A percentile compares a stretch with the other conserved stretches of the same genome.
Evolutionary conservation across 73 alveolate genomes (phyloP).

Genomic region (Tetrahymena thermophila): DNA sequence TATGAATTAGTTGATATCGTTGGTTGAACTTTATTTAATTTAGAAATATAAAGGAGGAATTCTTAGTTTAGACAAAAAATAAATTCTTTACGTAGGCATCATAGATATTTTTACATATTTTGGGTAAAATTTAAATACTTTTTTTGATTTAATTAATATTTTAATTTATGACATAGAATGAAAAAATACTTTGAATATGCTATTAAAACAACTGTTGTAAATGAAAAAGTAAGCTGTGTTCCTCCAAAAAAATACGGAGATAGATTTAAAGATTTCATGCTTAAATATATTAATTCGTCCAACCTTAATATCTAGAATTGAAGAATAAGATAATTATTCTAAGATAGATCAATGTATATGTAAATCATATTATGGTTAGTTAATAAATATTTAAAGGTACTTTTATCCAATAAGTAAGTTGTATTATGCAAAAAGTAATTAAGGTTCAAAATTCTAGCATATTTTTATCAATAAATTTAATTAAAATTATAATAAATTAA

Average conservation of each 20-base stretch:
- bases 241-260: background rate
- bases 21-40: background rate
- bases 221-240: background rate
- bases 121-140: background rate
- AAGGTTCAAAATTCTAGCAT: too few relatives aligned
- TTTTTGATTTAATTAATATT: background rate
- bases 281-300: background rate
- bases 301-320: background rate
- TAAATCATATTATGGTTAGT: too few relatives aligned
- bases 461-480: too few relatives aligned
- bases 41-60: conserved; percentile 70
- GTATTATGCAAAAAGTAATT: too few relatives aligned
- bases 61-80: conserved; percentile 44
- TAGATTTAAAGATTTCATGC: background rate
- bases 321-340: too few relatives aligned
- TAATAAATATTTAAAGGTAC: too few relatives aligned
- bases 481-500: too few relatives aligned
- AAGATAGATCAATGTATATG: too few relatives aligned
- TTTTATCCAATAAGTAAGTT: too few relatives aligned
- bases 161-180: background rate
- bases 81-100: conserved; percentile 75
- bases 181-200: conserved; percentile 54
- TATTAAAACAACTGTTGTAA: conserved; percentile 39
- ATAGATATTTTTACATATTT: conserved; percentile 82
- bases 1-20: too few relatives aligned